Percentiles rank a stretch among this genome's conserved stretches.
Conservation (phyloP, 345 rosid genomes). For the Eucalyptus erythrocorys region DNA sequence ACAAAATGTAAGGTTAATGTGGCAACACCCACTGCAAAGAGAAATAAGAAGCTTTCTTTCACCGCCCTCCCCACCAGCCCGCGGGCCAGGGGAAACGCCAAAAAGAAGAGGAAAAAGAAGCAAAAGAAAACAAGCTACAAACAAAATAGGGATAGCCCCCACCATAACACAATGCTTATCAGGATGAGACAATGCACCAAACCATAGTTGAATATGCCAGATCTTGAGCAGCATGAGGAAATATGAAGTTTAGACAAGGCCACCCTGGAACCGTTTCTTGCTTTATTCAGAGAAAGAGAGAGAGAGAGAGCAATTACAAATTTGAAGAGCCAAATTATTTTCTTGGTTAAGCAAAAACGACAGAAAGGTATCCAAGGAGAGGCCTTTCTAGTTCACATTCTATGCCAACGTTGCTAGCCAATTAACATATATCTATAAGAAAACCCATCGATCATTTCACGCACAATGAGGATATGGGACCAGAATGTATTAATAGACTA, state of each 20-base stretch:
- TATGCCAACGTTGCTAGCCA: neutral
- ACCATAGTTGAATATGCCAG: neutral
- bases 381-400: neutral
- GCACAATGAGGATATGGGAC: neutral
- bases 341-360: neutral
- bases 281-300: neutral
- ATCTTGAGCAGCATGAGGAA: neutral
- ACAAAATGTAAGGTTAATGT: neutral
- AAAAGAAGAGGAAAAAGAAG: neutral
- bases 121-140: neutral
- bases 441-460: neutral
- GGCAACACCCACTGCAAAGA: neutral
- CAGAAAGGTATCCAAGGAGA: neutral
- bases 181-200: neutral
- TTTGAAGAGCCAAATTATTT: neutral
- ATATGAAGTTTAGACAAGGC: neutral
- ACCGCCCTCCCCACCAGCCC: rapidly evolving
- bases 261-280: neutral
- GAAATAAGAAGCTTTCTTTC: neutral
- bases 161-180: neutral
- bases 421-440: neutral
- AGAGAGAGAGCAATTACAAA: neutral
- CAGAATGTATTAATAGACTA: neutral
- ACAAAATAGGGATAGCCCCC: neutral
- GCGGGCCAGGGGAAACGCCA: neutral